Evolutionary conservation across 352 stramenopile genomes (phyloP).

Genomic region (Globisporangium lucens): DNA sequence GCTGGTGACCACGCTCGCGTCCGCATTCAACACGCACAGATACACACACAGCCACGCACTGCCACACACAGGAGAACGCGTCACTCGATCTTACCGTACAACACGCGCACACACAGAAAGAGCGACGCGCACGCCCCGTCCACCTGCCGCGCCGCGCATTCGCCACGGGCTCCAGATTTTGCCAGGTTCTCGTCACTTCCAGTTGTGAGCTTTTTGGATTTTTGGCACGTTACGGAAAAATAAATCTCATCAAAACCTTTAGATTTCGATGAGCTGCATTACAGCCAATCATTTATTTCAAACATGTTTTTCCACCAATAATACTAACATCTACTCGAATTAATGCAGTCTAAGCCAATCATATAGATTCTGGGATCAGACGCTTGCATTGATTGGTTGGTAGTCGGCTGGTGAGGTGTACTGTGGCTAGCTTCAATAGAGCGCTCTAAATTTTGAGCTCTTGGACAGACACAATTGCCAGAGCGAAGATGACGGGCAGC

Average conservation of each 20-base stretch:
- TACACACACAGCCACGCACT: neutral
- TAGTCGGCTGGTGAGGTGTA: neutral
- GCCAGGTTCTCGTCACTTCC: slow-evolving; percentile 57
- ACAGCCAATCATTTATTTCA: slow-evolving; percentile 26
- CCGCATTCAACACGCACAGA: neutral
- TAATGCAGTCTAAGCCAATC: slow-evolving; percentile 14
- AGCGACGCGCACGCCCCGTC: slow-evolving; percentile 10
- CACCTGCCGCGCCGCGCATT: slow-evolving; percentile 7
- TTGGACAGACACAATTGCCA: slow-evolving; percentile 1
- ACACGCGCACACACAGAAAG: neutral
- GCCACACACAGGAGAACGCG: neutral
- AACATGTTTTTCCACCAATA: slow-evolving; percentile 3
- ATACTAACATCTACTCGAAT: neutral
- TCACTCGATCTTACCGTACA: neutral
- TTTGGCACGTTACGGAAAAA: neutral
- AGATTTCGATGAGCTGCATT: slow-evolving; percentile 4
- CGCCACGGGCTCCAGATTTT: slow-evolving; percentile 23
- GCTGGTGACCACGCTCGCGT: slow-evolving; percentile 31
- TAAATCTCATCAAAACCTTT: neutral
- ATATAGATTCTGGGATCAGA: neutral
- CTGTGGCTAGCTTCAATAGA: neutral
- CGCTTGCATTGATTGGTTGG: slow-evolving; percentile 3
- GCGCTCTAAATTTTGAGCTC: neutral
- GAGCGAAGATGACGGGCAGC: slow-evolving; percentile 50
- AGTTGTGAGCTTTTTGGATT: slow-evolving; percentile 28